These are phyloP conservation scores for Daucus carota DNA, from an alignment of 129 eudicot species.

Conservation along the genomic window DH1_v3.0 NC_030385.2:40203501-40204000, in stretches of 20 bases:
- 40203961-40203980: background rate
- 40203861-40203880: background rate
- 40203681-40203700: constrained; percentile 97
- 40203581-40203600: background rate
- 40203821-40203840: constrained; percentile 5
- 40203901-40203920: background rate
- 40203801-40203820: background rate
- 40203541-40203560: constrained; percentile 92
- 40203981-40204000: background rate
- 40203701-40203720: constrained; percentile 94
- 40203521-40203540: constrained; percentile 85
- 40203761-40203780: background rate
- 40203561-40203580: constrained; percentile 27
- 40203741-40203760: constrained; percentile 72
- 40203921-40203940: background rate
- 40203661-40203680: constrained; percentile 97
- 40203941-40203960: background rate
- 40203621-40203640: constrained; percentile 5
- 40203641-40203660: constrained; percentile 48
- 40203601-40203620: background rate
- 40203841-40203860: background rate
- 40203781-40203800: too few species aligned
- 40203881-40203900: background rate
- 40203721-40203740: constrained; percentile 92
- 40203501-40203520: constrained; percentile 96